A percentile compares a stretch with the other conserved stretches of the same genome.
Conservation (phyloP, 2,329 filamentous ascomycete species). For the Colletotrichum paranaense region DNA sequence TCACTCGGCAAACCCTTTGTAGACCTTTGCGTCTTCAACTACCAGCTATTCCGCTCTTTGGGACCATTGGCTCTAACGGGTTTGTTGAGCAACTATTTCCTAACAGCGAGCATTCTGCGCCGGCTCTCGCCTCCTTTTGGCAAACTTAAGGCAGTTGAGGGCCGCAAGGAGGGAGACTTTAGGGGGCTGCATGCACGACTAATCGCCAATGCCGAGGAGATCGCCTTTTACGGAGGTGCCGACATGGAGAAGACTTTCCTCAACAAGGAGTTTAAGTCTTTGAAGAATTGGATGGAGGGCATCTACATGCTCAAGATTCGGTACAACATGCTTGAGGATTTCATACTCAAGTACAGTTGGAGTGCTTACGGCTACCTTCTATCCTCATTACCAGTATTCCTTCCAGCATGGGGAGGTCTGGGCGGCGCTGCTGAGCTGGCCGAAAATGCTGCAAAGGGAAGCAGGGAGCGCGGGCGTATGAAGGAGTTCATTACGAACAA, state of each 20-base stretch:
- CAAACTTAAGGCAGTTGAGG: slow-evolving; percentile 96
- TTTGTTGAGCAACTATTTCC: slow-evolving; percentile 90
- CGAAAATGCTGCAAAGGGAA: slow-evolving; percentile 59
- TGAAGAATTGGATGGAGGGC: slow-evolving; percentile 97
- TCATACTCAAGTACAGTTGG: slow-evolving; percentile 98
- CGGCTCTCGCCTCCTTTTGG: slow-evolving; percentile 94
- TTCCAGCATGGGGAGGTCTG: slow-evolving; percentile 92
- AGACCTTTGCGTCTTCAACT: slow-evolving; percentile 98
- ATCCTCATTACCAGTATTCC: slow-evolving; percentile 91
- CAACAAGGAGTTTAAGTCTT: slow-evolving; percentile 89
- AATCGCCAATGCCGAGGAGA: slow-evolving; percentile 96
- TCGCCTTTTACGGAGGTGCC: slow-evolving; percentile 96
- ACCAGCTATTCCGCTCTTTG: slow-evolving; percentile 91
- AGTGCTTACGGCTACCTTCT: slow-evolving; percentile 96
- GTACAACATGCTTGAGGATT: slow-evolving; percentile 99
- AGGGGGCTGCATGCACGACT: slow-evolving; percentile 89
- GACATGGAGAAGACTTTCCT: slow-evolving; percentile 95
- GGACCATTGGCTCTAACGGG: slow-evolving; percentile 89
- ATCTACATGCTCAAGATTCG: slow-evolving; percentile 98
- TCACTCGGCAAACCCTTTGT: slow-evolving; percentile 97
- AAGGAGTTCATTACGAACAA: slow-evolving; percentile 99
- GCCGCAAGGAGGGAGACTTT: slow-evolving; percentile 95
- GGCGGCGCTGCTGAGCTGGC: slow-evolving; percentile 78
- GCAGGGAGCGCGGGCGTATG: slow-evolving; percentile 87
- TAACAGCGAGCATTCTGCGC: slow-evolving; percentile 90